phyloP scores from a whole-genome alignment of 2,329 filamentous ascomycete genomes.

The Colletotrichum incanum region DNA sequence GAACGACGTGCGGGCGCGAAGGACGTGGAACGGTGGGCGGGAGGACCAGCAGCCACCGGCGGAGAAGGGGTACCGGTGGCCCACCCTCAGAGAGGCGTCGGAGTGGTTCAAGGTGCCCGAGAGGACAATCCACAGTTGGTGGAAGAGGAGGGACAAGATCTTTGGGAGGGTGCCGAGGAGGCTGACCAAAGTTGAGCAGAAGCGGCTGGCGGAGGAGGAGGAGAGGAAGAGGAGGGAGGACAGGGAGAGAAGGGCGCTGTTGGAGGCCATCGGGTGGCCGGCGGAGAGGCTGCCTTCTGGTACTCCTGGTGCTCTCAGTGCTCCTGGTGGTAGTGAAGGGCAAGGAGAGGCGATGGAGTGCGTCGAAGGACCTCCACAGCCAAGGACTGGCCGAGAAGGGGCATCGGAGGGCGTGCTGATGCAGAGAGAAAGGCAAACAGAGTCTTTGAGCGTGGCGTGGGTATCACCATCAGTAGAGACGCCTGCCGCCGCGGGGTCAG shows the following conservation, averaged over 20 bases:
- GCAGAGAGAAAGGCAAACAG: neutral
- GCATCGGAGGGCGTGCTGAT: neutral
- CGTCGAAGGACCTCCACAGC: neutral
- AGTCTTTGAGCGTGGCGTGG: neutral
- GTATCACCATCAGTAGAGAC: neutral
- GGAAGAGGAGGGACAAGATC: slow-evolving; percentile 14
- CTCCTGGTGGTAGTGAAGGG: neutral
- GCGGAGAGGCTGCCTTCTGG: neutral
- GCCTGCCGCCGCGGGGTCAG: neutral
- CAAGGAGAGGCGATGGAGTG: neutral
- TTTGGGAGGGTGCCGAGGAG: slow-evolving; percentile 14
- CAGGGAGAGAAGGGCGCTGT: slow-evolving; percentile 2
- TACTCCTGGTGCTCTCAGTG: neutral
- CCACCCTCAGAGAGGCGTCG: slow-evolving; percentile 21
- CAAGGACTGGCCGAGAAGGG: neutral
- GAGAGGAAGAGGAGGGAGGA: slow-evolving; percentile 15
- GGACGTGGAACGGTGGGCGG: neutral
- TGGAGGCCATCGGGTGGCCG: slow-evolving; percentile 24
- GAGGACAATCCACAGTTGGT: slow-evolving; percentile 29
- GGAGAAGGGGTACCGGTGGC: slow-evolving; percentile 12
- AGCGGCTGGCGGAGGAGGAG: slow-evolving; percentile 13
- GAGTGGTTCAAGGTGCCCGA: slow-evolving; percentile 31
- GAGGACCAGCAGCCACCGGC: slow-evolving; percentile 13
- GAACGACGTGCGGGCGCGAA: slow-evolving; percentile 2
- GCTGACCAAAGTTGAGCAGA: slow-evolving; percentile 14